Conservation (phyloP, 2,329 filamentous ascomycete species). For the Curvularia sp. region DNA sequence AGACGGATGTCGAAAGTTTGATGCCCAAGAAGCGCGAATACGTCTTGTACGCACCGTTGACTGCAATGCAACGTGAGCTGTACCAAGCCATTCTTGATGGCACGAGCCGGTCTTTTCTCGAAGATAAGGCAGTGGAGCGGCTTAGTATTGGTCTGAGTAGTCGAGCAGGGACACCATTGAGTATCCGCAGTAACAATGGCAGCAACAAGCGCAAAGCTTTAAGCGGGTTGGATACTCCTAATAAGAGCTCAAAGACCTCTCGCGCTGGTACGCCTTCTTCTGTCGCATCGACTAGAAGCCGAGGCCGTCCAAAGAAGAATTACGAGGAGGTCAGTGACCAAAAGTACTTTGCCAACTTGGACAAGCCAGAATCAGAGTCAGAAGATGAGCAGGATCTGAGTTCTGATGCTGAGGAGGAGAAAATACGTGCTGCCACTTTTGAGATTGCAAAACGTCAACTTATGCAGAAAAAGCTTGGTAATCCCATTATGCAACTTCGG, state of each 20-base stretch:
- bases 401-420: slow-evolving; percentile 65
- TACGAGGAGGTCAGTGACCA: slow-evolving; percentile 79
- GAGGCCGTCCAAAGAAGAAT: slow-evolving; percentile 64
- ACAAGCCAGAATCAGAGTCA: slow-evolving; percentile 60
- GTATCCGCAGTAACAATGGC: slow-evolving; percentile 53
- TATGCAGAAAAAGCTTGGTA: slow-evolving; percentile 88
- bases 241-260: slow-evolving; percentile 79
- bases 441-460: slow-evolving; percentile 87
- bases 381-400: slow-evolving; percentile 52
- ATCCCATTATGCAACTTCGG: slow-evolving; percentile 89
- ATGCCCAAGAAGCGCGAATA: slow-evolving; percentile 98
- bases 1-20: slow-evolving; percentile 88
- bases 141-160: slow-evolving; percentile 57
- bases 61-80: slow-evolving; percentile 85
- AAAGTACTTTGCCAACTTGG: slow-evolving; percentile 81
- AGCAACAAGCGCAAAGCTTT: slow-evolving; percentile 66
- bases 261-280: slow-evolving; percentile 74
- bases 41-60: slow-evolving; percentile 91
- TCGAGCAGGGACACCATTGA: slow-evolving; percentile 58
- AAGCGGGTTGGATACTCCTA: slow-evolving; percentile 57
- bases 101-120: slow-evolving; percentile 65
- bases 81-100: slow-evolving; percentile 76
- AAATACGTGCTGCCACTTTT: slow-evolving; percentile 70
- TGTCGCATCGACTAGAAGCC: slow-evolving; percentile 59
- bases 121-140: slow-evolving; percentile 76